Evolutionary conservation across 1,284 basidiomycete genomes (phyloP).

Genomic region (Schizopora paradoxa): DNA sequence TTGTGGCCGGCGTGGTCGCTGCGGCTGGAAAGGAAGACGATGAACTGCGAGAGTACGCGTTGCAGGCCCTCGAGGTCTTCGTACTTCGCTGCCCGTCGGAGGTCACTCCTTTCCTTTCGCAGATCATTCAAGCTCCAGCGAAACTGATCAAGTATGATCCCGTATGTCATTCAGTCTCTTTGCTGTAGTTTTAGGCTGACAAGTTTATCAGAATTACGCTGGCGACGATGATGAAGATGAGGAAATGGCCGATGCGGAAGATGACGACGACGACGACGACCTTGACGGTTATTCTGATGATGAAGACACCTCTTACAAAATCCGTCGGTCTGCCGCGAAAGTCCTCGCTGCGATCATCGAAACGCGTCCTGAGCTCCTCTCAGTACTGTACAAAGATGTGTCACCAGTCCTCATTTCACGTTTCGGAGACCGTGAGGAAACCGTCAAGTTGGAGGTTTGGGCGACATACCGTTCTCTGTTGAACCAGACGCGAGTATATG

Average conservation of each 20-base stretch:
- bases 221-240: conserved; percentile 81
- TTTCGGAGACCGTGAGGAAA: conserved; percentile 94
- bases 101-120: conserved; percentile 64
- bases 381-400: conserved; percentile 75
- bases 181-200: background rate
- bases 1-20: conserved; percentile 66
- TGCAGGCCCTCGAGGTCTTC: conserved; percentile 82
- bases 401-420: conserved; percentile 86
- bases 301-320: conserved; percentile 99
- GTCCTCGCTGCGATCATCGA: conserved; percentile 80
- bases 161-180: conserved; percentile 40
- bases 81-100: conserved; percentile 82
- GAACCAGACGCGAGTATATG: conserved; percentile 77
- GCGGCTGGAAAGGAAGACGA: conserved; percentile 70
- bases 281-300: conserved; percentile 82
- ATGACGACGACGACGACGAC: conserved; percentile 78
- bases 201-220: conserved; percentile 73
- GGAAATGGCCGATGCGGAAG: conserved; percentile 73
- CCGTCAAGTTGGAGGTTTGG: conserved; percentile 92
- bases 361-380: conserved; percentile 83
- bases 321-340: conserved; percentile 90
- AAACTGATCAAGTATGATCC: conserved; percentile 92
- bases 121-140: conserved; percentile 65
- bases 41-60: conserved; percentile 70
- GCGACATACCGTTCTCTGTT: conserved; percentile 78